Evolutionary conservation across 2,329 filamentous ascomycete genomes (phyloP).

Genomic region (Tolypocladium paradoxum): DNA sequence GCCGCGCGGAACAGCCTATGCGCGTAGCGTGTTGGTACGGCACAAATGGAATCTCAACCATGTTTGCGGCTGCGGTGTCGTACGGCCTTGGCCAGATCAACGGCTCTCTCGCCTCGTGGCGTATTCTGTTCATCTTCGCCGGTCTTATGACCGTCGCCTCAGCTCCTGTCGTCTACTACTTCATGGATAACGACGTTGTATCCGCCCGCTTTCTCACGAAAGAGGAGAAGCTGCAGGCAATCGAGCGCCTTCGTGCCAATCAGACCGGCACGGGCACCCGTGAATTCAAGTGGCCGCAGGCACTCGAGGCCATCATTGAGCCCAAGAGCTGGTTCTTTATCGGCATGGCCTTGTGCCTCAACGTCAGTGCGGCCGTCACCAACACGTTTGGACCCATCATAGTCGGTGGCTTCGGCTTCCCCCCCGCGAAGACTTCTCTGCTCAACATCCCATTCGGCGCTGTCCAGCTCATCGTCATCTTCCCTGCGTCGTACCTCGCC

Average conservation of each 20-base stretch:
- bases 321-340: conserved; percentile 49
- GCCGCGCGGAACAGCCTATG: conserved; percentile 45
- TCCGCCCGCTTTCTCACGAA: conserved; percentile 48
- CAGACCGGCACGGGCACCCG: conserved; percentile 65
- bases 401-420: conserved; percentile 47
- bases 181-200: conserved; percentile 48
- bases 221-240: conserved; percentile 54
- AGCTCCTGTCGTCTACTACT: conserved; percentile 46
- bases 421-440: conserved; percentile 45
- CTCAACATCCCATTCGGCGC: conserved; percentile 59
- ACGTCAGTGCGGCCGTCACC: conserved; percentile 50
- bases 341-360: conserved; percentile 48
- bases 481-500: conserved; percentile 46
- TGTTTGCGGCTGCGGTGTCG: conserved; percentile 44
- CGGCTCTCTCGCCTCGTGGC: neutral
- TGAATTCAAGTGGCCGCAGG: conserved; percentile 57
- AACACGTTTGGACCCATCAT: conserved; percentile 58
- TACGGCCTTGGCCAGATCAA: conserved; percentile 46
- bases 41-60: conserved; percentile 47
- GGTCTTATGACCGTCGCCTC: conserved; percentile 49
- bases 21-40: conserved; percentile 56
- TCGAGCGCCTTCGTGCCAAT: conserved; percentile 63
- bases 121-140: conserved; percentile 43
- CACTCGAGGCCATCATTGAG: conserved; percentile 39
- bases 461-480: conserved; percentile 48